Conservation (phyloP, 108 stramenopile species). For the Phaeodactylum tricornutum region DNA sequence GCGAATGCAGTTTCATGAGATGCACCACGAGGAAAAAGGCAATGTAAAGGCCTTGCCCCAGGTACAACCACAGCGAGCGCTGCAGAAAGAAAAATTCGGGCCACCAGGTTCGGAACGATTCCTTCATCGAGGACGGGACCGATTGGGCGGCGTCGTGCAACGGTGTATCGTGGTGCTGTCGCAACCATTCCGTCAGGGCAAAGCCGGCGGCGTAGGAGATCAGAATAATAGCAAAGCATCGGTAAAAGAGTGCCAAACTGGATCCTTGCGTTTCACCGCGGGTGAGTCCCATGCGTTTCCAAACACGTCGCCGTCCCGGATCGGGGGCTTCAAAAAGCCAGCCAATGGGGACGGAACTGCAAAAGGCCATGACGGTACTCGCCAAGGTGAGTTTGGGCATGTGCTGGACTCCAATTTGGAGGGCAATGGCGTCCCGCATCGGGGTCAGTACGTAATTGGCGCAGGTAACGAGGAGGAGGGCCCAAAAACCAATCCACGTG, state of each 20-base stretch:
- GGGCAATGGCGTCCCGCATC: slow-evolving; percentile 79
- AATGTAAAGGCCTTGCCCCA: slow-evolving; percentile 54
- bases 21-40: slow-evolving; percentile 80
- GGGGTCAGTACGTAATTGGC: slow-evolving; percentile 68
- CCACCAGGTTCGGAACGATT: not conserved
- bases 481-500: slow-evolving; percentile 65
- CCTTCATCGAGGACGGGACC: not conserved
- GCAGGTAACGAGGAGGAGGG: slow-evolving; percentile 54
- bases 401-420: slow-evolving; percentile 67
- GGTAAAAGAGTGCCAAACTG: slow-evolving; percentile 70
- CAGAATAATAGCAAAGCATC: slow-evolving; percentile 62
- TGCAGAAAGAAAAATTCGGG: not conserved
- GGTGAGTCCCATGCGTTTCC: slow-evolving; percentile 79
- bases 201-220: slow-evolving; percentile 67
- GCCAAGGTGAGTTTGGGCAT: slow-evolving; percentile 70
- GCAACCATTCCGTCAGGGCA: slow-evolving; percentile 18
- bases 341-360: slow-evolving; percentile 70
- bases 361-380: slow-evolving; percentile 60
- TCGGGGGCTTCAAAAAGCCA: slow-evolving; percentile 90
- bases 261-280: slow-evolving; percentile 86
- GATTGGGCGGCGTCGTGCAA: not conserved
- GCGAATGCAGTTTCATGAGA: slow-evolving; percentile 80
- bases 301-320: slow-evolving; percentile 55
- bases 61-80: not conserved
- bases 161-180: not conserved